A percentile compares a stretch with the other conserved stretches of the same genome.
Evolutionary conservation across 352 stramenopile genomes (phyloP).

Genomic region (Phytophthora capsici): DNA sequence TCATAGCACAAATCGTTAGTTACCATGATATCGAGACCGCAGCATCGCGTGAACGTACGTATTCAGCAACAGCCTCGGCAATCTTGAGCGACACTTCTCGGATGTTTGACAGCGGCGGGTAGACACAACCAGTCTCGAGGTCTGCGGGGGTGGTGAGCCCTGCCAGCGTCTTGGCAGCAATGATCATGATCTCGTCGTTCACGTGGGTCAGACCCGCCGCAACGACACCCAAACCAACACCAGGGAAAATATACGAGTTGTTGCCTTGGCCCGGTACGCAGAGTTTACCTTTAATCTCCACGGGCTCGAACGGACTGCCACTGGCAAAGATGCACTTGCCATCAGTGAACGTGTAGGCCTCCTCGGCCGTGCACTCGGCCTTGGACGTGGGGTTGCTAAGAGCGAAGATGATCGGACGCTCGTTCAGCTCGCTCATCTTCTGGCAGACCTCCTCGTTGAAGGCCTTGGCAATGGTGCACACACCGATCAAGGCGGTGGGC

Average conservation of each 20-base stretch:
- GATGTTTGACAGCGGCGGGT: conserved; percentile 92
- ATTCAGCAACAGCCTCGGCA: conserved; percentile 89
- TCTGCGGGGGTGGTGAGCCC: conserved; percentile 89
- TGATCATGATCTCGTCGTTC: conserved; percentile 85
- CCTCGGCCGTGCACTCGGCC: conserved; percentile 96
- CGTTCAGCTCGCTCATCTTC: conserved; percentile 89
- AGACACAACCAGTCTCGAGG: conserved; percentile 93
- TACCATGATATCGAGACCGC: background rate
- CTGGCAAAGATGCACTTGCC: conserved; percentile 97
- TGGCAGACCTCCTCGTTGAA: conserved; percentile 92
- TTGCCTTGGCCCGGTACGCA: conserved; percentile 92
- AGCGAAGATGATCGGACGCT: conserved; percentile 96
- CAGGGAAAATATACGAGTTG: conserved; percentile 98
- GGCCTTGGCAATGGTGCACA: conserved; percentile 90
- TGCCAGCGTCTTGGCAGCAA: conserved; percentile 77
- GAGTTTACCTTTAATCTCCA: conserved; percentile 88
- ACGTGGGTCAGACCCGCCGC: conserved; percentile 80
- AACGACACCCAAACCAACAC: conserved; percentile 93
- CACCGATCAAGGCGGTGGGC: conserved; percentile 94
- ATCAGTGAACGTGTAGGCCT: conserved; percentile 97
- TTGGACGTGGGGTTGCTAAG: conserved; percentile 97
- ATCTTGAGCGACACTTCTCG: conserved; percentile 94
- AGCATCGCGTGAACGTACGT: conserved; percentile 10
- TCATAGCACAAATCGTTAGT: conserved; percentile 4
- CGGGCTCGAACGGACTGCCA: conserved; percentile 95